Evolutionary conservation across 1,139 yeast species (phyloP), one percentile per base, ranked within the genome.

Genomic region (Debaryomyces nepalensis): DNA sequence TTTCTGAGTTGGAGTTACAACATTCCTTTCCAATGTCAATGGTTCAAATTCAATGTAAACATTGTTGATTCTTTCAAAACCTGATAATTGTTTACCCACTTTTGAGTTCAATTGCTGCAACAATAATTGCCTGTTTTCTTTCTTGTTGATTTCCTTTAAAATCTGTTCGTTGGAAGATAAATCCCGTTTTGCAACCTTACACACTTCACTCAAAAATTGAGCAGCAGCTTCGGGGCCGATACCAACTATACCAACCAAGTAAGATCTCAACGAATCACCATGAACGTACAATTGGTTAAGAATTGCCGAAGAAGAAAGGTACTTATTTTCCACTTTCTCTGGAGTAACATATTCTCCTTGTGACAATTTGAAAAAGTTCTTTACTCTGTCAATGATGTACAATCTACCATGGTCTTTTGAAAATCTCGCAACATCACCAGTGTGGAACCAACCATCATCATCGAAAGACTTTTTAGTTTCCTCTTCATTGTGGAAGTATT

Each of bases 281-380:
- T 67, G 68, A n/a, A 80, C 78, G 57, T 75, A 84, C 12, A 80
- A 57, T 58, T 84, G 90, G 7, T 77, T 63, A 19, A 79, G 55
- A 16, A 77, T 58, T 5, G 84, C 74, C 49, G 79, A 75, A 11
- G 68, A 62, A 3, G 86, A 73, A 35, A 82, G 65, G 55, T 85
- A 84, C 18, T 68, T 66, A 55, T 81, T 83, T 57, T 86, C 95
- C 48, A 86, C 81, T 60, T 79, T 82, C 58, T 86, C 95, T 2
- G 93, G 91, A 2, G 90, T 84, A 42, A 86, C 79, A 60, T 86
- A 86, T 61, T 86, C 95, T 46, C 95, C 95, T 62, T 86, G 95
- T 1, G 91, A 78, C 53, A 86, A 72, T 63, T 86, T 86, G 74
- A 85, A 86, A 66, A 86, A 85, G 63, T 86, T 86, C 69, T 86